A percentile compares a stretch with the other conserved stretches of the same genome.
Conservation (phyloP, 2,329 filamentous ascomycete genomes). For the Aspergillus melleus region DNA sequence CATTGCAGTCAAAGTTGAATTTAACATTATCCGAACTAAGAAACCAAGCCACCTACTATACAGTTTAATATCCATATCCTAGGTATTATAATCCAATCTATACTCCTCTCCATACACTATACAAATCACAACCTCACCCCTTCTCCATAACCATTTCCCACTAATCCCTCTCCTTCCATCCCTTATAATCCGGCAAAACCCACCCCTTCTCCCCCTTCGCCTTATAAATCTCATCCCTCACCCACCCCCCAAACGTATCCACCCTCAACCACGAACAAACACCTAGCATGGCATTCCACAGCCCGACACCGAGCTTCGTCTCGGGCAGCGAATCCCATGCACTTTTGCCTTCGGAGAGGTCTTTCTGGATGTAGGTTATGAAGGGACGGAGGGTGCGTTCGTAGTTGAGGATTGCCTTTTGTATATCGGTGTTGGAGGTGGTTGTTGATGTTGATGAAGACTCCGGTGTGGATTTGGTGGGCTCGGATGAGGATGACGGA, state of each 20-base stretch:
- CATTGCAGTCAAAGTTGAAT: no score
- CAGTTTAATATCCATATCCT: no score
- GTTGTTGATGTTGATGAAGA: no score
- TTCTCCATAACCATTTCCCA: no score
- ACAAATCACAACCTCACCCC: no score
- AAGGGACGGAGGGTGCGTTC: slow-evolving; percentile 48
- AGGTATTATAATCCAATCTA: no score
- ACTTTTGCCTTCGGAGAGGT: slow-evolving; percentile 2
- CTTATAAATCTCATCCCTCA: slow-evolving; percentile 24
- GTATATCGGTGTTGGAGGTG: slow-evolving; percentile 19
- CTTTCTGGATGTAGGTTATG: slow-evolving; percentile 42
- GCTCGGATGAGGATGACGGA: no score
- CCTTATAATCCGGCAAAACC: slow-evolving; percentile 40
- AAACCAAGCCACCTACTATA: no score
- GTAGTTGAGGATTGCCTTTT: slow-evolving; percentile 35
- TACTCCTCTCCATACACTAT: no score
- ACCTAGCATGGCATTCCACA: slow-evolving; percentile 33
- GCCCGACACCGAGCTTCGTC: slow-evolving; percentile 31
- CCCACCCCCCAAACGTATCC: slow-evolving; percentile 32
- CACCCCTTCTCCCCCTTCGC: slow-evolving; percentile 31
- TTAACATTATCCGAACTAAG: no score
- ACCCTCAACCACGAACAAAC: slow-evolving; percentile 35
- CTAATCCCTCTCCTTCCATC: no score
- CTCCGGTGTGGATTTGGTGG: no score
- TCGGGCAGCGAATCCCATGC: slow-evolving; percentile 24